Percentiles rank a stretch among this genome's conserved stretches.
phyloP scores from a whole-genome alignment of 129 eudicot species.

The Rutidosis leptorrhynchoides region DNA sequence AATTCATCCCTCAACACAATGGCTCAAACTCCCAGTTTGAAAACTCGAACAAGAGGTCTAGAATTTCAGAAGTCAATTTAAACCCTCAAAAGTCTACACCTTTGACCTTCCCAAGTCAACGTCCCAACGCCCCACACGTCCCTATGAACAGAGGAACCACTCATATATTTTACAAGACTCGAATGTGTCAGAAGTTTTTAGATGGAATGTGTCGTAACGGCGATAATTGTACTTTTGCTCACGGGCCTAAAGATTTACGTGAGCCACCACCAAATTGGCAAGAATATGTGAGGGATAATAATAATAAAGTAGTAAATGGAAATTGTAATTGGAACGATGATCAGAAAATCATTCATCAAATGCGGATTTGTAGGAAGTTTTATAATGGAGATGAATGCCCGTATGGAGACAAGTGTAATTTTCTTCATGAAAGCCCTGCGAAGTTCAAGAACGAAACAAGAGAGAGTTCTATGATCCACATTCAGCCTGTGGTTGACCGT shows the following conservation, averaged over 20 bases:
- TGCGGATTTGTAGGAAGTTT: constrained; percentile 72
- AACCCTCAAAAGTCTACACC: constrained; percentile 34
- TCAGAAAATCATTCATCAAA: constrained; percentile 48
- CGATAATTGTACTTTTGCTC: constrained; percentile 70
- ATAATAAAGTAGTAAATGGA: constrained; percentile 35
- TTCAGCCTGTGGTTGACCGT: constrained; percentile 44
- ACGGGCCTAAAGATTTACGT: constrained; percentile 69
- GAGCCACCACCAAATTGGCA: constrained; percentile 92
- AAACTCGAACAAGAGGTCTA: constrained; percentile 39
- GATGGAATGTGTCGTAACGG: constrained; percentile 70
- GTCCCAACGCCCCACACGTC: constrained; percentile 26
- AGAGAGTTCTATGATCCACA: constrained; percentile 59
- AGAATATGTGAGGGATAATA: constrained; percentile 55
- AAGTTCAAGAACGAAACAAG: constrained; percentile 42
- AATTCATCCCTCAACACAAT: constrained; percentile 31
- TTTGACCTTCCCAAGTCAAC: constrained; percentile 20
- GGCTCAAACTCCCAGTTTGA: constrained; percentile 38
- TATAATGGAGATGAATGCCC: constrained; percentile 84
- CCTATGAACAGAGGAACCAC: constrained; percentile 49
- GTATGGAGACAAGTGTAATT: constrained; percentile 78
- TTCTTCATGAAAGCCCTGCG: constrained; percentile 66
- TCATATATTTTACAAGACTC: constrained; percentile 73
- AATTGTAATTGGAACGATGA: constrained; percentile 54
- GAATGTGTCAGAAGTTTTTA: constrained; percentile 61
- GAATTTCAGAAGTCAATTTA: constrained; percentile 33